Base-by-base conservation (phyloP, 495 filamentous ascomycete species). In the Niebla homalea region DNA sequence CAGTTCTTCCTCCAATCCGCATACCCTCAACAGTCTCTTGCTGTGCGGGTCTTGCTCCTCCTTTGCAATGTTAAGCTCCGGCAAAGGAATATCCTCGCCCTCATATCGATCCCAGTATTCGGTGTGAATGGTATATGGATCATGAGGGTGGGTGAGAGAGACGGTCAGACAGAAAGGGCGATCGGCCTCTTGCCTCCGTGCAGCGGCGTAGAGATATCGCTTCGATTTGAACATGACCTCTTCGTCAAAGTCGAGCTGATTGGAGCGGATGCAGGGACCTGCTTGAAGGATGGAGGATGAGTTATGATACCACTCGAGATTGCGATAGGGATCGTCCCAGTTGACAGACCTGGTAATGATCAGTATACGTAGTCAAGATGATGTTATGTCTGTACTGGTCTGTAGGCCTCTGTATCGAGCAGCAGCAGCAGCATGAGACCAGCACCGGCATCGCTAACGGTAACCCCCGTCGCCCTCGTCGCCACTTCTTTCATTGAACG, bases 191-290 rank as follows among this genome's bases (percentile, higher is more conserved):
- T 72, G 76, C 54, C 85, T 74, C 4, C 87, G 81, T 19, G 87
- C 84, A 53, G 87, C 76, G 65, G 90, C 82, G 63, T 84, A 89
- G 35, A 94, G 69, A 60, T 86, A 94, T 64, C 90, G 86, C 32
- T 74, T 80, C 6, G 82, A 77, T 67, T 79, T 81, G 65, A 87
- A 87, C 74, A 92, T 87, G 57, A 92, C 86, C 64, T 94, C 87
- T 67, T 92, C 86, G 57, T 94, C 87, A 55, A 86, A 94, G 59
- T 94, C 87, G n/a, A 94, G 75, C 68, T 94, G 87, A 68, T 94
- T 94, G 58, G 83, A 87, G 51, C 86, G 75, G 25, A 92, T 77
- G 48, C 87, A 89, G 3, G 77, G 72, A 8, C 87, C 87, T 1
- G 87, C 87, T 59, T 94, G 85, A 62, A 87, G 69, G 54, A 94